phyloP scores from a whole-genome alignment of 495 filamentous ascomycete species.

The Aspergillus taichungensis region DNA sequence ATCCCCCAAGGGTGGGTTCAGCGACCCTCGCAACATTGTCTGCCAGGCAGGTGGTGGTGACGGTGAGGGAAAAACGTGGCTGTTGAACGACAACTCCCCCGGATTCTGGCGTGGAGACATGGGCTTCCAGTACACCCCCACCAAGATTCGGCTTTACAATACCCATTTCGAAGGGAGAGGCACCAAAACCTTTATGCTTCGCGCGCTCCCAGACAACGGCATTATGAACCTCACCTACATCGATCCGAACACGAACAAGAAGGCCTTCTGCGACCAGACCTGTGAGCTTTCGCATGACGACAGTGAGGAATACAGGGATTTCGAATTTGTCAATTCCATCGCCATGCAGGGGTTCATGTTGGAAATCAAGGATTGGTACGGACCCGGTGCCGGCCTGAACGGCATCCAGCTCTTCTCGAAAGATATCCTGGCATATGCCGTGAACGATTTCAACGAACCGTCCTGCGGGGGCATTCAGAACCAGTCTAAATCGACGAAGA shows the following conservation, averaged over 20 bases:
- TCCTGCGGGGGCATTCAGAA: slow-evolving; percentile 58
- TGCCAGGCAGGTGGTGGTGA: slow-evolving; percentile 62
- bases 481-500: slow-evolving; percentile 54
- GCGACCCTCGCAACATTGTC: slow-evolving; percentile 73
- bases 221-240: slow-evolving; percentile 95
- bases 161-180: slow-evolving; percentile 79
- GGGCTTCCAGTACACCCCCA: slow-evolving; percentile 71
- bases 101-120: slow-evolving; percentile 84
- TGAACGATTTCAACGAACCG: slow-evolving; percentile 83
- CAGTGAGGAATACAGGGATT: slow-evolving; percentile 68
- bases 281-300: slow-evolving; percentile 70
- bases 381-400: slow-evolving; percentile 73
- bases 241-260: slow-evolving; percentile 57
- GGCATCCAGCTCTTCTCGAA: slow-evolving; percentile 82
- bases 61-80: slow-evolving; percentile 69
- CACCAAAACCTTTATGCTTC: slow-evolving; percentile 77
- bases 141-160: slow-evolving; percentile 83
- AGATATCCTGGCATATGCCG: slow-evolving; percentile 77
- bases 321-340: slow-evolving; percentile 76
- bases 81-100: slow-evolving; percentile 67
- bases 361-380: slow-evolving; percentile 80
- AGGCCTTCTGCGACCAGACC: slow-evolving; percentile 59
- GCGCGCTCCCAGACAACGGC: slow-evolving; percentile 71
- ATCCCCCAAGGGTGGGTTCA: slow-evolving; percentile 54
- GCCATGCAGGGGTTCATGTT: slow-evolving; percentile 86